Conservation (phyloP, 2,329 filamentous ascomycete genomes). For the Pseudogymnoascus sp. region DNA sequence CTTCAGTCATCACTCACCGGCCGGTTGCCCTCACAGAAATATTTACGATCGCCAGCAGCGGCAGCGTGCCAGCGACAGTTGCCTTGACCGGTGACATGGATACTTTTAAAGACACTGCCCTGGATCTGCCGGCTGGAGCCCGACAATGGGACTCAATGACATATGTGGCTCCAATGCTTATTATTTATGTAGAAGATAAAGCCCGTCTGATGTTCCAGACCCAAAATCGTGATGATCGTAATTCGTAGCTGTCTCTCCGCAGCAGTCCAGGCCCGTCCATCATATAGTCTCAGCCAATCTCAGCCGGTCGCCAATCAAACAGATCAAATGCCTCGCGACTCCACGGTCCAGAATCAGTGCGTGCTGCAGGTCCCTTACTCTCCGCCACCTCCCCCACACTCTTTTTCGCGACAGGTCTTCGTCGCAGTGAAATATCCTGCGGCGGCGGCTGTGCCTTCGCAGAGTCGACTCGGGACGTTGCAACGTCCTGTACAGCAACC, state of each 20-base stretch:
- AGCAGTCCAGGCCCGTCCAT: conserved; percentile 2
- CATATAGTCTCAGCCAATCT: not conserved
- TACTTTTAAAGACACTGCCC: not conserved
- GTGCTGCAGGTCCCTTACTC: not conserved
- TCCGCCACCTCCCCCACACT: not conserved
- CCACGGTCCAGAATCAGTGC: conserved; percentile 43
- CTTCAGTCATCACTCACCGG: not conserved
- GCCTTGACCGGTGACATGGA: conserved; percentile 5
- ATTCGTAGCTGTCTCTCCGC: not conserved
- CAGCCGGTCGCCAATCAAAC: conserved; percentile 48
- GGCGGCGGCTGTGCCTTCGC: not conserved
- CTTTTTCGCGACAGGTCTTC: not conserved
- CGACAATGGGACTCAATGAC: not conserved
- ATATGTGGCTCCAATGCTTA: conserved; percentile 5
- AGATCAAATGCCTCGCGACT: conserved; percentile 61
- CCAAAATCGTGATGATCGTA: not conserved
- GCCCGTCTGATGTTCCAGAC: not conserved
- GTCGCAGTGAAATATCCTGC: not conserved
- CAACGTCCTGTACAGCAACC: not conserved
- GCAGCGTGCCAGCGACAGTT: not conserved
- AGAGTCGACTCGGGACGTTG: not conserved
- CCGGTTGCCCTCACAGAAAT: not conserved
- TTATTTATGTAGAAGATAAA: conserved; percentile 7
- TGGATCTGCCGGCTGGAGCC: not conserved
- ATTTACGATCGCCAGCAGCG: not conserved